Evolutionary conservation across 306 rosid genomes (phyloP).

Genomic region (Parietaria judaica): DNA sequence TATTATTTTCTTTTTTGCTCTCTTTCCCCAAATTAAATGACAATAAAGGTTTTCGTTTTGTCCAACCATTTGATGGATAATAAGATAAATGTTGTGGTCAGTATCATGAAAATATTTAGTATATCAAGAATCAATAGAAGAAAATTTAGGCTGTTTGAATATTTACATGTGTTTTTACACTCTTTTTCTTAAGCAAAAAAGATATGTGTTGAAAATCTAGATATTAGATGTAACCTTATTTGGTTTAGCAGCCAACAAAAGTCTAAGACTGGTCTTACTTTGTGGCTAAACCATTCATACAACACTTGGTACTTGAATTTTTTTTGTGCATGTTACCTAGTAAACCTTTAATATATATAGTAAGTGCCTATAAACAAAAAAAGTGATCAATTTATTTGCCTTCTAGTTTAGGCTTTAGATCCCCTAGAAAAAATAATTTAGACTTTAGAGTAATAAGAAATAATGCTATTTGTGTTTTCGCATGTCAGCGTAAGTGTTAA

Average conservation of each 20-base stretch:
- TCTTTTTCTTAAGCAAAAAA: not conserved
- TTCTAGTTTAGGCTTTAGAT: too few relatives aligned
- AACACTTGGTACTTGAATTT: too few relatives aligned
- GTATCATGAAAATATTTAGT: conserved; percentile 2
- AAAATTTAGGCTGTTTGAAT: conserved; percentile 6
- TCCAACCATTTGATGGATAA: not conserved
- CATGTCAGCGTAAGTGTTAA: too few relatives aligned
- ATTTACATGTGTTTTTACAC: too few relatives aligned
- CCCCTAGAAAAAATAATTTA: too few relatives aligned
- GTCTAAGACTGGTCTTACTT: conserved; percentile 8
- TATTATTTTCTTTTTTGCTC: not conserved
- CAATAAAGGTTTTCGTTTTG: not conserved
- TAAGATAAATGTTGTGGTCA: conserved; percentile 11
- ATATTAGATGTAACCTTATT: conserved; percentile 9
- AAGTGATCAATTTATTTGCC: too few relatives aligned
- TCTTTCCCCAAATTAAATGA: conserved; percentile 1
- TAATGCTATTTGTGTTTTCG: too few relatives aligned
- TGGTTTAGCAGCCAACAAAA: conserved; percentile 4
- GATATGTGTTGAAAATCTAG: not conserved
- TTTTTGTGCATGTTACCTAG: too few relatives aligned
- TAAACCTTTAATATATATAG: too few relatives aligned
- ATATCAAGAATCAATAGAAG: conserved; percentile 7
- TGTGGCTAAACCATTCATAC: conserved; percentile 5
- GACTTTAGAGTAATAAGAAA: too few relatives aligned
- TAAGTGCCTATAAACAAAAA: too few relatives aligned